Evolutionary conservation across 163 green algal species (phyloP), one percentile per base, ranked within the genome.

Genomic region (Trebouxiophyceae sp.): DNA sequence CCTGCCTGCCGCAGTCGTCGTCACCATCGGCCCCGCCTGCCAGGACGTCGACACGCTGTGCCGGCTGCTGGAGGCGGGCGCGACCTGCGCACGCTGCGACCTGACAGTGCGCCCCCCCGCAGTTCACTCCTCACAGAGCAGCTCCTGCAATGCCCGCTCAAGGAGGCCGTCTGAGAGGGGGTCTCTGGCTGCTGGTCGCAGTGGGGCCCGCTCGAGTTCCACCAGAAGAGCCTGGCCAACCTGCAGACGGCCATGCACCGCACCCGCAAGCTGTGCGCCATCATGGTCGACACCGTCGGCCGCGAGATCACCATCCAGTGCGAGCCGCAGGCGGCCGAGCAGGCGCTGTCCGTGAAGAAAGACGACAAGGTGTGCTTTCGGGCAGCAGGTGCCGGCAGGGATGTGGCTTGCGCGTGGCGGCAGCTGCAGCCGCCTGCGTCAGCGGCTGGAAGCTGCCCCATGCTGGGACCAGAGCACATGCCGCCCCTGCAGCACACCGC

Each of bases 201-300:
- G 79, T 90, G 83, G 81, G 80, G 77, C 2, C 62, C 75, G 20
- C 63, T 85, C 50, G 79, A 87, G 23, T 87, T 86, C 68, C 89
- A 96, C 75, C 74, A 85, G 58, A 64, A 73, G 39, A 87, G 81
- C 0, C 77, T 96, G 32, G 34, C 71, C 12, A 91, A 91, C 67
- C 77, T 96, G 60, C 66, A 87, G 22, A 68, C 84, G 34, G 89
- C 89, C 5, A 90, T 92, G 84, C 65, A 66, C 28, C 77, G 72
- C 45, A 92, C 87, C 0, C 67, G 79, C 33, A 76, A 77, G 33
- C 71, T 95, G 54, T 95, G 87, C 57, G 87, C 83, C 20, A 85
- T 92, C 31, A 86, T 95, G 77, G 60, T 95, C 26, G 90, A 96
- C 76, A 90, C 81, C 1, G 67, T 93, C 45, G 90, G 90, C 1